Base-by-base conservation (phyloP, 1,139 yeast genomes). In the Blastobotrys ciferrii region DNA sequence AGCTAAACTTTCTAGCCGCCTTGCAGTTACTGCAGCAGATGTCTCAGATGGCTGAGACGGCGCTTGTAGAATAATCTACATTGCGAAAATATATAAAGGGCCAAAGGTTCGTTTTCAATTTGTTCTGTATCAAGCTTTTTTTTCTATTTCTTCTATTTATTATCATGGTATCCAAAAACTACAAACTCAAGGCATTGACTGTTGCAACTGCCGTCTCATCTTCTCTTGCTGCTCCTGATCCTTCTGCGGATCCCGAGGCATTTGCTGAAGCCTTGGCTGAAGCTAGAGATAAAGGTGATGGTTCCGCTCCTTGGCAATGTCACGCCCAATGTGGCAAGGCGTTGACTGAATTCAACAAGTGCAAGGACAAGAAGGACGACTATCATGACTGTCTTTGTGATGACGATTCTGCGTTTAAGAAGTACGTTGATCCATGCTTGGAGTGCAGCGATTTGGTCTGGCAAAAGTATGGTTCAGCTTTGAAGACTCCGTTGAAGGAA, bases 161-260 rank as follows among this genome's bases (percentile, higher is more conserved):
- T 36, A 36, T 36, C 6, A 36, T 36, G 40, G 40, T 36, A 4
- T 36, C 40, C 9, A 33, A 33, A 33, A 23, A 23, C 9, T 23
- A 23, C 28, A 23, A 23, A 23, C 19, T 36, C 13, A 36, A 36
- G 28, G 17, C 46, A 14, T 18, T 30, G 14, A 13, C 48, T 33
- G 45, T 38, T 48, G 20, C 56, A 25, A 44, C 56, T 32, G 41
- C 58, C 2, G 47, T 56, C 31, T 50, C 56, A 23, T 51, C 57
- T 48, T 54, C 46, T 31, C 47, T 41, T 30, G 31, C 51, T 13
- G 45, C 46, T 17, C 38, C 43, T 15, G 43, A 50, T 18, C 43
- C 46, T 11, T 47, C 54, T 19, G 55, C 63, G 1, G 59, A 64
- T 2, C 59, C 64, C 18, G 55, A 36, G 18, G 40, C 40, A 4